Evolutionary conservation across 1,284 basidiomycete genomes (phyloP).

Genomic region (Sphaerobolus stellatus): DNA sequence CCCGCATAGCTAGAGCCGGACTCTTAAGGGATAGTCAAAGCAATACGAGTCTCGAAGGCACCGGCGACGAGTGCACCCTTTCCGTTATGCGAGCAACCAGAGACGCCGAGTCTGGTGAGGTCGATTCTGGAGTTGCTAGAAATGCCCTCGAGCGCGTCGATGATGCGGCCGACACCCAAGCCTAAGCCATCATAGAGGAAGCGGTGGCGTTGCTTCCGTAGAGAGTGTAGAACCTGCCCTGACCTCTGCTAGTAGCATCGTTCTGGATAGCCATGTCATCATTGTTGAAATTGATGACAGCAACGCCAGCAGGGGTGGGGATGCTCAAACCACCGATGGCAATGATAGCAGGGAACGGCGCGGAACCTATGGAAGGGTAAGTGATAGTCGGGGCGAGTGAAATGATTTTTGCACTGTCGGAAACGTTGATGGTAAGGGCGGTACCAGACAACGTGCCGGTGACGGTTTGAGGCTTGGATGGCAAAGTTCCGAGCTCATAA

Average conservation of each 20-base stretch:
- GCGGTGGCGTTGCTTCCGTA: conserved; percentile 46
- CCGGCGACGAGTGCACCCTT: conserved; percentile 56
- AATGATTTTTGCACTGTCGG: conserved; percentile 42
- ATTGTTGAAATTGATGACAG: conserved; percentile 50
- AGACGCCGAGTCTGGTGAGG: conserved; percentile 46
- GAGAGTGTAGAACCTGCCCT: conserved; percentile 53
- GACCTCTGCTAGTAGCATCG: conserved; percentile 42
- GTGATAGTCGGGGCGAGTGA: conserved; percentile 45
- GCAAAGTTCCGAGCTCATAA: conserved; percentile 49
- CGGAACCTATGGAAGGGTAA: conserved; percentile 39
- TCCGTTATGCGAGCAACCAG: conserved; percentile 56
- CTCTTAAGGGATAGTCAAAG: conserved; percentile 56
- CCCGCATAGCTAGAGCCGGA: conserved; percentile 54
- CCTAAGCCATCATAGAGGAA: conserved; percentile 40
- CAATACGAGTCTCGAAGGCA: conserved; percentile 52
- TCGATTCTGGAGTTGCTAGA: conserved; percentile 44
- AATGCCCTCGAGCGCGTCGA: conserved; percentile 50
- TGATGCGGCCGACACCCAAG: conserved; percentile 54
- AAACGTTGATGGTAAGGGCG: conserved; percentile 44
- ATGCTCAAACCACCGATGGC: conserved; percentile 49
- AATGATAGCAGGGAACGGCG: conserved; percentile 53
- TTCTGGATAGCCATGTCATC: conserved; percentile 49
- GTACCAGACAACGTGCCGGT: conserved; percentile 37
- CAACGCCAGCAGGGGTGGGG: conserved; percentile 47
- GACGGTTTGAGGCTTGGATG: conserved; percentile 41